A percentile compares a stretch with the other conserved stretches of the same genome.
These are phyloP conservation scores for Iris pallida DNA, from an alignment of 116 monocot species.

Conservation along the genomic window DNA sequence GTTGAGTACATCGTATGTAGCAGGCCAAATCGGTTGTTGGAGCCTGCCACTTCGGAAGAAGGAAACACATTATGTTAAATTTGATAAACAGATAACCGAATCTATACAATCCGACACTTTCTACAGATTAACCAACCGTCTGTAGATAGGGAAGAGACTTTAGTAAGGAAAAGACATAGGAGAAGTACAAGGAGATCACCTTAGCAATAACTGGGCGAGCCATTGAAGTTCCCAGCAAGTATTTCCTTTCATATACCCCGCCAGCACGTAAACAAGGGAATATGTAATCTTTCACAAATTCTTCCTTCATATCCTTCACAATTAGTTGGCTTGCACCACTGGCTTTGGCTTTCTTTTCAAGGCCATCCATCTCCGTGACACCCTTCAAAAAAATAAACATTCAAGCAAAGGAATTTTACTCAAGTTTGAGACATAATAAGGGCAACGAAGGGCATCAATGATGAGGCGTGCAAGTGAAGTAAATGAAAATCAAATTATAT, in stretches of 20 bases:
- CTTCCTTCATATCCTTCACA: slow-evolving; percentile 91
- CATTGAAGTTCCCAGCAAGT: slow-evolving; percentile 96
- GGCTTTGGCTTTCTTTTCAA: slow-evolving; percentile 85
- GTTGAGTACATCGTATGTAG: too few species aligned
- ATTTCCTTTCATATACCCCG: slow-evolving; percentile 95
- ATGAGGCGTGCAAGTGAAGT: too few species aligned
- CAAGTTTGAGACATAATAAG: too few species aligned
- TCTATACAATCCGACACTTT: neutral
- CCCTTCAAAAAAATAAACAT: slow-evolving; percentile 40
- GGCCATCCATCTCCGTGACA: slow-evolving; percentile 79
- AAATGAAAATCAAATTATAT: too few species aligned
- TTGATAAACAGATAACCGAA: too few species aligned
- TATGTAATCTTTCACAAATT: slow-evolving; percentile 91
- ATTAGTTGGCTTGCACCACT: slow-evolving; percentile 95
- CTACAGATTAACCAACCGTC: neutral
- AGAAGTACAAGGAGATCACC: slow-evolving; percentile 27
- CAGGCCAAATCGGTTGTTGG: too few species aligned
- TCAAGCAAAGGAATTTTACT: neutral
- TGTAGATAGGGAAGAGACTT: too few species aligned
- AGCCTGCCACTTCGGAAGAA: too few species aligned
- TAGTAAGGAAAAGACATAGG: neutral
- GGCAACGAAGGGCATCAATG: too few species aligned
- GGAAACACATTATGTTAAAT: too few species aligned
- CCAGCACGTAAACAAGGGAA: slow-evolving; percentile 93
- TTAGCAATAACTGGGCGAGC: slow-evolving; percentile 99